Evolutionary conservation across 169 alveolate species (phyloP).

Genomic region (Cyclospora cayetanensis): DNA sequence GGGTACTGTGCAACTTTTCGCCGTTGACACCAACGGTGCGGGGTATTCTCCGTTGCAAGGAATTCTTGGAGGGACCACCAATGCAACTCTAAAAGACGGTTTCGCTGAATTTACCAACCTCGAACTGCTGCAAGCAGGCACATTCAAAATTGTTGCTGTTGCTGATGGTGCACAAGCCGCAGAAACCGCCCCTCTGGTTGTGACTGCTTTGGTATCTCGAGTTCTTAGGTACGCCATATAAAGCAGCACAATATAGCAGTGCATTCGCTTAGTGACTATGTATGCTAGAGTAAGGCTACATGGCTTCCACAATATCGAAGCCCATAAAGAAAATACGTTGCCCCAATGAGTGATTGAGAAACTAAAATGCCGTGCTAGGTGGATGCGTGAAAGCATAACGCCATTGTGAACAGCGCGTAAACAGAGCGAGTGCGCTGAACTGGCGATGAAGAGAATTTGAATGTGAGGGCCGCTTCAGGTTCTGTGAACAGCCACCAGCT

Average conservation of each 20-base stretch:
- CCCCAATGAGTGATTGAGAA: too few species aligned
- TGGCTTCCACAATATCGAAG: too few species aligned
- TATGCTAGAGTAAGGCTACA: too few species aligned
- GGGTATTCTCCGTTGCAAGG: not conserved
- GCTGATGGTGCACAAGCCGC: slow-evolving; percentile 66
- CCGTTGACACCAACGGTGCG: not conserved
- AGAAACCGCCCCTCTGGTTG: slow-evolving; percentile 14
- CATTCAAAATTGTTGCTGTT: slow-evolving; percentile 25
- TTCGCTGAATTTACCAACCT: slow-evolving; percentile 24
- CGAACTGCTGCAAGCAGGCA: slow-evolving; percentile 17
- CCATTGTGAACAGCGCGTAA: too few species aligned
- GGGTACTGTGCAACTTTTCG: slow-evolving; percentile 47
- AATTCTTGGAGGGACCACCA: slow-evolving; percentile 21
- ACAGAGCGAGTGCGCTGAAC: too few species aligned
- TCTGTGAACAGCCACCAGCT: slow-evolving; percentile 65
- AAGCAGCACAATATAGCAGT: not conserved
- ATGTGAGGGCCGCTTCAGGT: slow-evolving; percentile 6
- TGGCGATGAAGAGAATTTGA: too few species aligned
- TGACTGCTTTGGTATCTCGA: not conserved
- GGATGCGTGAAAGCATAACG: too few species aligned
- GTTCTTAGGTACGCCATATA: not conserved
- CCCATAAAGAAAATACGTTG: too few species aligned
- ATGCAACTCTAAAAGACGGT: not conserved
- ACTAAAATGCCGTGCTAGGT: too few species aligned
- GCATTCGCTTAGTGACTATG: too few species aligned